Conservation (phyloP, 345 rosid genomes). For the Eutrema japonicum region DNA sequence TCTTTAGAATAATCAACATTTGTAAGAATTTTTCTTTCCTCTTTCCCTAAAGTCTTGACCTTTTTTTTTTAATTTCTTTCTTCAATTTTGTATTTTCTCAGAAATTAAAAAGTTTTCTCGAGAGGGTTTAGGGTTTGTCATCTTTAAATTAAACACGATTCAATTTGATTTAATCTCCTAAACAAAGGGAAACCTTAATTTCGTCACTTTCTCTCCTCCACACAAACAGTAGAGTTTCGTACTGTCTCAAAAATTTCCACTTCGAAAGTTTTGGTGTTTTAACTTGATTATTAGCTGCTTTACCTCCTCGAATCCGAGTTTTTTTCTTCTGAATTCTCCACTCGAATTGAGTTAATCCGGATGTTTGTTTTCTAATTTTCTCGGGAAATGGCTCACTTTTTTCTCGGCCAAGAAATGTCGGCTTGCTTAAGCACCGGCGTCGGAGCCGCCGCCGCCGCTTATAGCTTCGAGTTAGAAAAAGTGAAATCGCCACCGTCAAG, state of each 20-base stretch:
- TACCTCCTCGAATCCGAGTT: neutral
- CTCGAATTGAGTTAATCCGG: neutral
- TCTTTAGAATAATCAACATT: conserved; percentile 27
- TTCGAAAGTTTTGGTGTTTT: neutral
- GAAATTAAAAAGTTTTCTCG: neutral
- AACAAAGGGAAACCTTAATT: conserved; percentile 21
- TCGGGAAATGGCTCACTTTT: neutral
- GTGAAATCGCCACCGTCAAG: conserved; percentile 62
- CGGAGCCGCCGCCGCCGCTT: conserved; percentile 58
- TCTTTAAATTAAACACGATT: neutral
- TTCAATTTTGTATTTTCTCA: conserved; percentile 19
- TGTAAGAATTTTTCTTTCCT: conserved; percentile 29
- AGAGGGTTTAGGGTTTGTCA: conserved; percentile 56
- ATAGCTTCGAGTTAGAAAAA: conserved; percentile 73
- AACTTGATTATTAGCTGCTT: neutral
- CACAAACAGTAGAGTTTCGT: conserved; percentile 4
- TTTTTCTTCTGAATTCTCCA: neutral
- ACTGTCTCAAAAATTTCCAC: neutral
- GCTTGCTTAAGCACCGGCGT: conserved; percentile 80
- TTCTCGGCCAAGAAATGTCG: conserved; percentile 52
- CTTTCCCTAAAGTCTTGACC: conserved; percentile 46
- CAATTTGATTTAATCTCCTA: neutral
- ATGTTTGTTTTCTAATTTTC: neutral
- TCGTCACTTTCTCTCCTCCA: conserved; percentile 19
- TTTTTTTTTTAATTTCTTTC: conserved; percentile 37